Conservation (phyloP, 1,284 basidiomycete genomes). For the Austroboletus niveus region DNA sequence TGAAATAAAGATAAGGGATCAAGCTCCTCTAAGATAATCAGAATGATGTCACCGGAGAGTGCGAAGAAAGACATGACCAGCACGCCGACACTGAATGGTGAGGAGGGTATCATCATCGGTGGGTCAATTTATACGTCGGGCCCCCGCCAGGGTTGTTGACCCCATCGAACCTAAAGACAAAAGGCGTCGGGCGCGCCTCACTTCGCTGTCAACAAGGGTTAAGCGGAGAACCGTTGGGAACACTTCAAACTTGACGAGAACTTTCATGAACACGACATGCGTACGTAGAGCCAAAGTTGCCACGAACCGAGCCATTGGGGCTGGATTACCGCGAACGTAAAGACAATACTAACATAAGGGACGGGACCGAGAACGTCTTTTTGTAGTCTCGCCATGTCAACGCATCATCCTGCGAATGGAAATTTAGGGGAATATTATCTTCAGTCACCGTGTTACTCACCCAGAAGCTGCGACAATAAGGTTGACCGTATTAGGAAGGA, state of each 20-base stretch:
- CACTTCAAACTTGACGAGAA: constrained; percentile 28
- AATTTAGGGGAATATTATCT: constrained; percentile 26
- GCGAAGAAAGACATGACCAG: constrained; percentile 43
- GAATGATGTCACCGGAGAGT: constrained; percentile 53
- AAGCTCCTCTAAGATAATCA: constrained; percentile 50
- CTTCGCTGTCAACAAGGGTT: constrained; percentile 30
- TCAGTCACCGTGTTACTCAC: constrained; percentile 22
- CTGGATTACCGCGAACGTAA: constrained; percentile 37
- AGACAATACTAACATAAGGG: constrained; percentile 44
- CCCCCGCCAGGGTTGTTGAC: constrained; percentile 22
- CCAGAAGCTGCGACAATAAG: constrained; percentile 28
- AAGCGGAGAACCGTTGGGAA: constrained; percentile 33
- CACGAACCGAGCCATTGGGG: constrained; percentile 20
- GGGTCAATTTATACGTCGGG: constrained; percentile 33
- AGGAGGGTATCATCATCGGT: constrained; percentile 5
- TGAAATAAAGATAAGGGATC: constrained; percentile 52
- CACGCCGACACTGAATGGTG: constrained; percentile 29
- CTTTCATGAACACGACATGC: constrained; percentile 24
- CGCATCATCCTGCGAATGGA: constrained; percentile 36
- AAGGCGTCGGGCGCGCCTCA: constrained; percentile 33
- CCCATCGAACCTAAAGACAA: constrained; percentile 31
- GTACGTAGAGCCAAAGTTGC: constrained; percentile 26
- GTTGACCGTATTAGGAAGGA: constrained; percentile 22
- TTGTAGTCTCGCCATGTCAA: constrained; percentile 60
- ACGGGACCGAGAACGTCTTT: constrained; percentile 38